Evolutionary conservation across 345 rosid species (phyloP).

Genomic region (Lumnitzera racemosa): DNA sequence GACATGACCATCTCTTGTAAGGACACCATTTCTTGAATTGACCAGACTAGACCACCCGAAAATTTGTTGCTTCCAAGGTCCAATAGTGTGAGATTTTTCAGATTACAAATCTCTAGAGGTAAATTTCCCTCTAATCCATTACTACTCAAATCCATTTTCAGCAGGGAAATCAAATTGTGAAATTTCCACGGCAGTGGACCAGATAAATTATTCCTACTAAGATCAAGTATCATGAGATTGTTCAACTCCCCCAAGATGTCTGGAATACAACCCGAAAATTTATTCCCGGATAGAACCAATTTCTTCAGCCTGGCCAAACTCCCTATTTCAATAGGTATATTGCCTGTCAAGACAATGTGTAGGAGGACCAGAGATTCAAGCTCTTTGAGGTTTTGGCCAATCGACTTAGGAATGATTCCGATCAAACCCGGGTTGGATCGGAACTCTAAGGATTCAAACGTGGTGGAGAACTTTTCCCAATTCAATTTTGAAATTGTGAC

Average conservation of each 20-base stretch:
- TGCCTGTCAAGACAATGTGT: constrained; percentile 27
- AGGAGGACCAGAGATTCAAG: constrained; percentile 25
- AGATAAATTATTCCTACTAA: constrained; percentile 27
- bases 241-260: constrained; percentile 18
- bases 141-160: constrained; percentile 34
- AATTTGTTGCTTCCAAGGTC: constrained; percentile 28
- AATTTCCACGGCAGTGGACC: constrained; percentile 25
- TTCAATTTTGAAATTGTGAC: constrained; percentile 12
- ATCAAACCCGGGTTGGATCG: constrained; percentile 26
- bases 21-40: constrained; percentile 24
- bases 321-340: constrained; percentile 18
- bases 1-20: constrained; percentile 26
- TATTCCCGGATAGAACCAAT: constrained; percentile 25
- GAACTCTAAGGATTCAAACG: constrained; percentile 24
- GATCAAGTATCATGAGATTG: constrained; percentile 25
- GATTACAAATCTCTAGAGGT: constrained; percentile 14
- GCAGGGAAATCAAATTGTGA: constrained; percentile 17
- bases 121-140: constrained; percentile 21
- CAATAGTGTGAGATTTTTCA: constrained; percentile 21
- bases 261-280: constrained; percentile 22
- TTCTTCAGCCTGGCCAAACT: constrained; percentile 15
- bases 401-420: constrained; percentile 16
- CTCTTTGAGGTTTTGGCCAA: constrained; percentile 14
- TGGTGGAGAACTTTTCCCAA: constrained; percentile 21
- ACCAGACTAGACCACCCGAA: constrained; percentile 17